Base-by-base conservation (phyloP, 2,329 filamentous ascomycete genomes). In the Raffaelea arxii region DNA sequence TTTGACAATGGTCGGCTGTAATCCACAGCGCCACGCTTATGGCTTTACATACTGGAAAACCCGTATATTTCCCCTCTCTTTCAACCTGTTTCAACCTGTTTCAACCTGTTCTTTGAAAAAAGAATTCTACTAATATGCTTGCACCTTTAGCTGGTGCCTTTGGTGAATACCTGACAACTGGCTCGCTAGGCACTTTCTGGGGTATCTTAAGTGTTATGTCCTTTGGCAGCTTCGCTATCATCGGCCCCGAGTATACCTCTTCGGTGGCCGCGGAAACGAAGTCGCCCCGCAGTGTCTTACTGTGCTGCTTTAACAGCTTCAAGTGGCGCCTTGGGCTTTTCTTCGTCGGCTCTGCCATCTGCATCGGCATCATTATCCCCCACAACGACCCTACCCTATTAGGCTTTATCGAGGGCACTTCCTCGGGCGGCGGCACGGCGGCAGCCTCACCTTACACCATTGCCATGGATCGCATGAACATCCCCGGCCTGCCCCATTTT, bases 281-380 rank as follows among this genome's bases (percentile, higher is more conserved):
- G 51, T 75, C 78, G 41, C 78, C 78, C 3, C 71, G 78, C 6
- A 60, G 62, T 4, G 70, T 75, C 36, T 70, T 85, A 57, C 80
- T 80, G 4, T 72, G 70, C 46, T 80, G 80, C 1, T 84, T 74
- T 62, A 82, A 82, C 50, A 77, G 75, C 2, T 77, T 83, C 4
- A 83, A 83, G 62, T 82, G 79, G 60, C 75, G 81, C 25, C 67
- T 84, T 43, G 80, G 73, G 2, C 58, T 72, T 1, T 84, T 86
- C 63, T 85, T 84, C 63, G 71, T 84, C n/a, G 70, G 82, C 4
- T 77, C 80, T 10, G 77, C 78, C 4, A 65, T 86, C 2, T 72
- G 70, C 42, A 71, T 83, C 16, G 78, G 78, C 3, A 75, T 83
- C 47, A 59, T 82, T 47, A 70, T 84, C 46, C 69, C 80, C 2